phyloP scores from a whole-genome alignment of 2,329 filamentous ascomycete species.

The Cladosporium sp. region DNA sequence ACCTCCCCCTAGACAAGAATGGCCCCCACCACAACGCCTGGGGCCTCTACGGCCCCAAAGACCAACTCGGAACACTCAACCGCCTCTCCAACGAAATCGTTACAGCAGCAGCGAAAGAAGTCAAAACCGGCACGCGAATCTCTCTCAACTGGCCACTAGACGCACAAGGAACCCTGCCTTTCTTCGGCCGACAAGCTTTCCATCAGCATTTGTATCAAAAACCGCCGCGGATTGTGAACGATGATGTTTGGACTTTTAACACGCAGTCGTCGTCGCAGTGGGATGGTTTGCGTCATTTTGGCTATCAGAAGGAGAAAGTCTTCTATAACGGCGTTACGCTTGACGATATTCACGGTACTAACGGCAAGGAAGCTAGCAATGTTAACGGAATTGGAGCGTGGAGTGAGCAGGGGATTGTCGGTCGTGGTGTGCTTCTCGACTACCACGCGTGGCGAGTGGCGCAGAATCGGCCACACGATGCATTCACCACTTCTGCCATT shows the following conservation, averaged over 20 bases:
- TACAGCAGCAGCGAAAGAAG: slow-evolving; percentile 39
- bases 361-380: slow-evolving; percentile 30
- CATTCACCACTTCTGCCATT: slow-evolving; percentile 34
- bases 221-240: slow-evolving; percentile 51
- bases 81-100: slow-evolving; percentile 49
- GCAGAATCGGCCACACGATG: slow-evolving; percentile 32
- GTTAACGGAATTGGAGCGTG: slow-evolving; percentile 45
- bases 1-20: slow-evolving; percentile 42
- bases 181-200: slow-evolving; percentile 54
- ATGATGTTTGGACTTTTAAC: slow-evolving; percentile 57
- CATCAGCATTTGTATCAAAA: slow-evolving; percentile 51
- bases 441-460: slow-evolving; percentile 45
- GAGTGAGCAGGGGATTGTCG: slow-evolving; percentile 52
- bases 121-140: slow-evolving; percentile 52
- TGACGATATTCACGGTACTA: slow-evolving; percentile 36
- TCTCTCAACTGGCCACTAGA: slow-evolving; percentile 58
- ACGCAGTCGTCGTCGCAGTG: slow-evolving; percentile 33
- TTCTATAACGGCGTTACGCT: slow-evolving; percentile 37
- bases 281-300: slow-evolving; percentile 29
- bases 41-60: slow-evolving; percentile 42
- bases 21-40: slow-evolving; percentile 44
- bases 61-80: slow-evolving; percentile 59
- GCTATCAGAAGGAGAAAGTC: slow-evolving; percentile 39
- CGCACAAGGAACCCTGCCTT: slow-evolving; percentile 48
- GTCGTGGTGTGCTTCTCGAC: slow-evolving; percentile 52